Conservation (phyloP, 768 basidiomycete genomes). For the Tremella fuciformis region DNA sequence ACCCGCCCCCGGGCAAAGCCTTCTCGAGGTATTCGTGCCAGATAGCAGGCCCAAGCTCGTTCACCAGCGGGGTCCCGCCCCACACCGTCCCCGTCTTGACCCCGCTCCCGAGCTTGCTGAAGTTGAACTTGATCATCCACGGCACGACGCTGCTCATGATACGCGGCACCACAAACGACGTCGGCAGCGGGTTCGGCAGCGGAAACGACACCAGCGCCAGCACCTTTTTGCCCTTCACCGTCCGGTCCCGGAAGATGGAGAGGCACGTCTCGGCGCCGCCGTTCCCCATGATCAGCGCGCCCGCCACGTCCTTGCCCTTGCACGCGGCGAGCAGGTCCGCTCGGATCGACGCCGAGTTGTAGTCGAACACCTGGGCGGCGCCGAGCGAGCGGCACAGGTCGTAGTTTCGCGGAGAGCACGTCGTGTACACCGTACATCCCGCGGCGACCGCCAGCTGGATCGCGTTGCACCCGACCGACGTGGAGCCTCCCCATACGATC, state of each 20-base stretch:
- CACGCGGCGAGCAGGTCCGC: neutral
- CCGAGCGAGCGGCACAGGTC: neutral
- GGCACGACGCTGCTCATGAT: no score
- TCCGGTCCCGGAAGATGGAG: no score
- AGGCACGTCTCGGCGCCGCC: constrained; percentile 1
- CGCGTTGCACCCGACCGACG: neutral
- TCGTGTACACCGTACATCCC: neutral
- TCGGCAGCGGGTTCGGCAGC: no score
- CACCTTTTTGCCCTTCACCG: no score
- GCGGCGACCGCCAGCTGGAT: neutral
- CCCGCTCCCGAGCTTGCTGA: no score
- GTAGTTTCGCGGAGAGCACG: neutral
- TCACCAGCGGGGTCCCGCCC: no score
- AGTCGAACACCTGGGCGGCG: neutral
- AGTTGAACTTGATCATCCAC: no score
- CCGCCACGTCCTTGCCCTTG: constrained; percentile 2
- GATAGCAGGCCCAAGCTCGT: no score
- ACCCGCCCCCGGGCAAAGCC: neutral
- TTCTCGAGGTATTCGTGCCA: neutral
- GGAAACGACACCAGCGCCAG: no score
- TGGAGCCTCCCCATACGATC: neutral
- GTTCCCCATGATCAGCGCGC: neutral
- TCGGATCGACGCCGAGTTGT: neutral
- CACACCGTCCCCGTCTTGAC: no score
- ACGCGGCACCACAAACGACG: no score